phyloP scores from a whole-genome alignment of 495 filamentous ascomycete genomes.

The Hyaloscypha variabilis region DNA sequence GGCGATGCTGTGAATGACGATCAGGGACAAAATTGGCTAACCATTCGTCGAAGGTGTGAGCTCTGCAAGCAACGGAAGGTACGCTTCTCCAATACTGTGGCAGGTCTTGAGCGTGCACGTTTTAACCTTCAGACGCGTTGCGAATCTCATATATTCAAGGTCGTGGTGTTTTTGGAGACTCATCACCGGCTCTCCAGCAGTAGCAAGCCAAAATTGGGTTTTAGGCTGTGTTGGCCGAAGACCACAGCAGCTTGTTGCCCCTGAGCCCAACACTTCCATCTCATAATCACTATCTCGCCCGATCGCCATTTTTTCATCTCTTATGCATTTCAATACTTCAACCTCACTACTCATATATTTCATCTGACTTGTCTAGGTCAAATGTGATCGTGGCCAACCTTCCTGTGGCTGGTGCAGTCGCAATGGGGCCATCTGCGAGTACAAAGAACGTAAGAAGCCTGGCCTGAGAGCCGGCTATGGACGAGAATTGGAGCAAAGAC shows the following conservation, averaged over 20 bases:
- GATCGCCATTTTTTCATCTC: neutral
- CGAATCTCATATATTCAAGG: neutral
- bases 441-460: slow-evolving; percentile 85
- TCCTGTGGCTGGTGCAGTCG: slow-evolving; percentile 87
- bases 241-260: neutral
- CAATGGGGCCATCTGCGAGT: slow-evolving; percentile 77
- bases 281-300: neutral
- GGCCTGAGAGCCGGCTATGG: slow-evolving; percentile 77
- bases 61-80: slow-evolving; percentile 84
- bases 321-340: neutral
- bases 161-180: neutral
- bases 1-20: slow-evolving; percentile 11
- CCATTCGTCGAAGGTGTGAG: slow-evolving; percentile 61
- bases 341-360: neutral
- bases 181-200: neutral
- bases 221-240: neutral
- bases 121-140: neutral
- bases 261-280: neutral
- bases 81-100: neutral
- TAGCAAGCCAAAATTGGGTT: neutral
- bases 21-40: slow-evolving; percentile 29
- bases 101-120: neutral
- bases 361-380: slow-evolving; percentile 50
- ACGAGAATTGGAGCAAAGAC: slow-evolving; percentile 80
- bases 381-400: slow-evolving; percentile 82